Conservation (phyloP, 1,139 yeast species). For the Magnusiomyces tetraspermus region DNA sequence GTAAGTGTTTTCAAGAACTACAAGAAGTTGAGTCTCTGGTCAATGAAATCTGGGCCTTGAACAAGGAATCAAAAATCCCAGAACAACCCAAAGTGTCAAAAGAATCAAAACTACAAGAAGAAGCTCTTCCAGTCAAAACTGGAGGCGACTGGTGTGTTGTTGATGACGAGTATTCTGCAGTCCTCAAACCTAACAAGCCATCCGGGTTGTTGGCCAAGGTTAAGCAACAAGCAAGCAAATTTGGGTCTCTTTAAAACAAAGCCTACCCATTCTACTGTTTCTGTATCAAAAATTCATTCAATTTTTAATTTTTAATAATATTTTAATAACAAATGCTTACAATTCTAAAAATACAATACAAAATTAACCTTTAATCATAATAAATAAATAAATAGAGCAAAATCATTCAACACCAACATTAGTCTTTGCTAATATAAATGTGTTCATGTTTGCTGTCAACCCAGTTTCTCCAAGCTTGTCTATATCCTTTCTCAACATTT, state of each 20-base stretch:
- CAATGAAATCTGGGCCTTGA: conserved; percentile 1
- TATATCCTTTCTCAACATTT: conserved; percentile 25
- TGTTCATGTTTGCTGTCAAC: conserved; percentile 17
- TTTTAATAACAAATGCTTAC: too few species aligned
- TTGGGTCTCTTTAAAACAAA: neutral
- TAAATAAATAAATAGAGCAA: neutral
- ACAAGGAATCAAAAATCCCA: neutral
- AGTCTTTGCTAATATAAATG: neutral
- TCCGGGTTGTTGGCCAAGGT: neutral
- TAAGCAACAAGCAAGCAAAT: neutral
- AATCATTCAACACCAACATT: too few species aligned
- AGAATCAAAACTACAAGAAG: neutral
- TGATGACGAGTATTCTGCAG: neutral
- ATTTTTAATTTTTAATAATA: too few species aligned
- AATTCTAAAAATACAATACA: neutral
- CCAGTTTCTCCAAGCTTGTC: conserved; percentile 29
- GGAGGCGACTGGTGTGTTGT: conserved; percentile 1
- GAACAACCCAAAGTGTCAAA: neutral
- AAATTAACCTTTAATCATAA: too few species aligned
- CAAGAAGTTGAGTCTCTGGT: neutral
- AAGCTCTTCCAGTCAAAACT: neutral
- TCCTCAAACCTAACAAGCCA: neutral
- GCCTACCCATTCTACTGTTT: neutral
- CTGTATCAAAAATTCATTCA: neutral
- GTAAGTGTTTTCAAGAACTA: neutral